Conservation (phyloP, 768 basidiomycete genomes). For the Agrocybe praecox region DNA sequence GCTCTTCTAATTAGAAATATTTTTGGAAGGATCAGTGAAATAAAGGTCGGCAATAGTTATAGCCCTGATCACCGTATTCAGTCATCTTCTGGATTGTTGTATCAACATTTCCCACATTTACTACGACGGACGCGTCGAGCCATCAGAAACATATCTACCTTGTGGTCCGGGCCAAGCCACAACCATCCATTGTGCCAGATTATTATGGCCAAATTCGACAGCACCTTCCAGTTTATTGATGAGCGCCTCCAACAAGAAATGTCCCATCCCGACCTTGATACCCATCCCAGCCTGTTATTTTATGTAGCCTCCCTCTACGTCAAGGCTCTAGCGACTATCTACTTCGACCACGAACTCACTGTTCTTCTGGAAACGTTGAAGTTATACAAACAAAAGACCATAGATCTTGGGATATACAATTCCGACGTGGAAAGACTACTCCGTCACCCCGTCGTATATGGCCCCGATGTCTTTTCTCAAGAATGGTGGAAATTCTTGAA, state of each 20-base stretch:
- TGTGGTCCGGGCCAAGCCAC: background rate
- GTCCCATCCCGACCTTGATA: background rate
- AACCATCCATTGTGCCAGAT: background rate
- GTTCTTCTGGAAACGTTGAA: background rate
- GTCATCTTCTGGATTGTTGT: background rate
- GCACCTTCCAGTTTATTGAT: background rate
- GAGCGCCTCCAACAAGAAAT: background rate
- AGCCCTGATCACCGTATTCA: background rate
- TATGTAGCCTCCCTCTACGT: background rate
- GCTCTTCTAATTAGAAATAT: background rate
- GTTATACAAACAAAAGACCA: background rate
- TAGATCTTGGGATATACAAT: background rate
- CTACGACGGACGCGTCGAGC: background rate
- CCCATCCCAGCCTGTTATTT: constrained; percentile 2
- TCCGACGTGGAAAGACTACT: background rate
- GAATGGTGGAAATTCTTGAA: constrained; percentile 2
- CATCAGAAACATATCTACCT: background rate
- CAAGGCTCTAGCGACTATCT: background rate
- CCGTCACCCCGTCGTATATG: background rate
- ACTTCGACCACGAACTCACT: background rate
- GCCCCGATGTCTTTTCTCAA: constrained; percentile 1
- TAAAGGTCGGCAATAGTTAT: background rate
- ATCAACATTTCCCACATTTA: background rate
- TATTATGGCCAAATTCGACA: background rate
- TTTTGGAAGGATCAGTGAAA: background rate